A percentile compares a stretch with the other conserved stretches of the same genome.
Evolutionary conservation across 345 rosid species (phyloP).

Genomic region (Diplotaxis tenuifolia): DNA sequence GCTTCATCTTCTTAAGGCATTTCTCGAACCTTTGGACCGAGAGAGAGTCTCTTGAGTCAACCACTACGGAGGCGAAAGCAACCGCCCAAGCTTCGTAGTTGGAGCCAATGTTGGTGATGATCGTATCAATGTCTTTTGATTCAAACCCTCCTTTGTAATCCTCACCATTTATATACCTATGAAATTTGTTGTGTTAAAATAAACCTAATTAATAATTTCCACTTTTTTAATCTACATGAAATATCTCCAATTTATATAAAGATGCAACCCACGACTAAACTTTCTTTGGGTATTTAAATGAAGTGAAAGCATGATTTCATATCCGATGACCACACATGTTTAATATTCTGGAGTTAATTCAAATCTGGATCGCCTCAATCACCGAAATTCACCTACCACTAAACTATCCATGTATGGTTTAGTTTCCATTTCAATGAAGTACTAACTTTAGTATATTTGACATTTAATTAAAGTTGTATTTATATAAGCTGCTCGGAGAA

Average conservation of each 20-base stretch:
- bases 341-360: no score
- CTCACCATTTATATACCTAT: slow-evolving; percentile 56
- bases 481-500: neutral
- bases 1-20: slow-evolving; percentile 49
- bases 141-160: slow-evolving; percentile 66
- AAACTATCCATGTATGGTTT: no score
- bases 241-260: no score
- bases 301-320: no score
- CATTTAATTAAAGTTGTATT: neutral
- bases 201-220: no score
- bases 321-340: no score
- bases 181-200: neutral
- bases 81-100: slow-evolving; percentile 52
- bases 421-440: slow-evolving; percentile 2
- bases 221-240: no score
- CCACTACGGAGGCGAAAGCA: slow-evolving; percentile 42
- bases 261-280: no score
- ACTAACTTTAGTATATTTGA: neutral
- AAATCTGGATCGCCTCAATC: no score
- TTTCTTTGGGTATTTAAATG: no score
- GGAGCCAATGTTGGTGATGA: slow-evolving; percentile 50
- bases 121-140: slow-evolving; percentile 37
- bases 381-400: no score
- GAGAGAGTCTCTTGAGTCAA: slow-evolving; percentile 44
- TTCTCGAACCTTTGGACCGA: slow-evolving; percentile 38